Evolutionary conservation across 2,329 filamentous ascomycete genomes (phyloP), one percentile per base, ranked within the genome.

Genomic region (Eurotiales sp.): DNA sequence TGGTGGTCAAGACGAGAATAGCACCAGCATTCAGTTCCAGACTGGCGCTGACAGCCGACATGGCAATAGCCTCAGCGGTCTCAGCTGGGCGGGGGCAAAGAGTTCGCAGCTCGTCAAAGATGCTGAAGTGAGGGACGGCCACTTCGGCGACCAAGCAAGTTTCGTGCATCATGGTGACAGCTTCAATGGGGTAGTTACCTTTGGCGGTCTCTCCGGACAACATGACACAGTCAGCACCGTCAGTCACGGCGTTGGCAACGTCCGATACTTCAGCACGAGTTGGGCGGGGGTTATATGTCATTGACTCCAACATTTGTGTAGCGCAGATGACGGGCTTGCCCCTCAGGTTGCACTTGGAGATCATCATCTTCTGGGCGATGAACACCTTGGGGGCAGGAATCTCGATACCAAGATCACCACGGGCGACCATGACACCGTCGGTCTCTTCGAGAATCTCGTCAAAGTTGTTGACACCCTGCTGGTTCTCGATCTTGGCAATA

Each of bases 331-430:
- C 91, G 61, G 93, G 93, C 83, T 99, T 99, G 75, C 93, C 93
- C 62, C 90, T 91, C 69, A 96, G 85, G 81, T 99, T 99, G 85
- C 93, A 99, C 86, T 97, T 97, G 76, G 93, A 91, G 75, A 99
- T 99, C 83, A 99, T 91, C 89, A 99, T 99, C 87, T 99, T 99
- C 82, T 99, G 93, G 52, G 93, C 93, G 62, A 95, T 90, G 76
- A 99, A 99, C 61, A 99, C 93, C 81, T 99, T 93, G 59, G 92
- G 90, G 56, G 93, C 92, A 45, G 93, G 92, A 64, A 99, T 99
- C 78, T 99, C 93, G 65, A 99, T 99, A 80, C 93, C 93, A 59
- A 96, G 79, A 70, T 97, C 93, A 78, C 93, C 93, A 84, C 93
- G 92, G 66, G 93, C 93, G 62, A 99, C 93, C 93, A 99, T 99